Evolutionary conservation across 1,284 basidiomycete species (phyloP).

Genomic region (Rhizopogon parksii): DNA sequence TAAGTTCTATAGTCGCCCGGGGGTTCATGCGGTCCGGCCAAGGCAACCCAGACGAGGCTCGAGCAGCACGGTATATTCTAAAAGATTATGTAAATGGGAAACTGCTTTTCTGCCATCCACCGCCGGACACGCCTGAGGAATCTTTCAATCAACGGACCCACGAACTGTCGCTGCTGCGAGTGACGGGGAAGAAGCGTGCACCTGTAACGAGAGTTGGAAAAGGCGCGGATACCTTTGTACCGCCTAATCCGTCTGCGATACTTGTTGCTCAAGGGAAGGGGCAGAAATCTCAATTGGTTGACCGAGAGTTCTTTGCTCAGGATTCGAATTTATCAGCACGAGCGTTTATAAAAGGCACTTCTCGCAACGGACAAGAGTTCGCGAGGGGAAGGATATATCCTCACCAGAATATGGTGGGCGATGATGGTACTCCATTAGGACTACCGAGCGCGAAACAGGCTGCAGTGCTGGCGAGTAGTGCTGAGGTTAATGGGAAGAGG

Average conservation of each 20-base stretch:
- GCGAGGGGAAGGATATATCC: slow-evolving; percentile 63
- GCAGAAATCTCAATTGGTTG: slow-evolving; percentile 61
- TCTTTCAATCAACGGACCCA: slow-evolving; percentile 78
- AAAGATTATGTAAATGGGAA: slow-evolving; percentile 98
- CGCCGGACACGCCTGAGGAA: slow-evolving; percentile 63
- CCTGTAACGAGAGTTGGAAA: slow-evolving; percentile 80
- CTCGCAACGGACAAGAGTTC: slow-evolving; percentile 53
- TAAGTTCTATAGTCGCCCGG: slow-evolving; percentile 63
- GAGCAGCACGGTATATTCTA: slow-evolving; percentile 86
- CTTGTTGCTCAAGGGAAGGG: slow-evolving; percentile 33
- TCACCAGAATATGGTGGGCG: slow-evolving; percentile 72
- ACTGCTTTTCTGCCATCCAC: slow-evolving; percentile 85
- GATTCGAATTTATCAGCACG: slow-evolving; percentile 44
- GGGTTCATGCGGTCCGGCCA: slow-evolving; percentile 92
- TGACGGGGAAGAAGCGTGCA: slow-evolving; percentile 73
- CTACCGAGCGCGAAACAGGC: slow-evolving; percentile 42
- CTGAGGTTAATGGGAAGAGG: slow-evolving; percentile 61
- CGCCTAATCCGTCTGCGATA: slow-evolving; percentile 20
- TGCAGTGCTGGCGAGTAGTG: slow-evolving; percentile 40
- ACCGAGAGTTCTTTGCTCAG: slow-evolving; percentile 78
- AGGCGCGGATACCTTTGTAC: slow-evolving; percentile 76
- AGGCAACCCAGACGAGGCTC: slow-evolving; percentile 96
- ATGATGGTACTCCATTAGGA: slow-evolving; percentile 64
- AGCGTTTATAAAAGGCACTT: slow-evolving; percentile 62
- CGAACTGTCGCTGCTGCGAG: slow-evolving; percentile 51